These are phyloP conservation scores for Amaranthus hypochondriacus DNA, from an alignment of 148 eudicot species.

Conservation along the genomic window DNA sequence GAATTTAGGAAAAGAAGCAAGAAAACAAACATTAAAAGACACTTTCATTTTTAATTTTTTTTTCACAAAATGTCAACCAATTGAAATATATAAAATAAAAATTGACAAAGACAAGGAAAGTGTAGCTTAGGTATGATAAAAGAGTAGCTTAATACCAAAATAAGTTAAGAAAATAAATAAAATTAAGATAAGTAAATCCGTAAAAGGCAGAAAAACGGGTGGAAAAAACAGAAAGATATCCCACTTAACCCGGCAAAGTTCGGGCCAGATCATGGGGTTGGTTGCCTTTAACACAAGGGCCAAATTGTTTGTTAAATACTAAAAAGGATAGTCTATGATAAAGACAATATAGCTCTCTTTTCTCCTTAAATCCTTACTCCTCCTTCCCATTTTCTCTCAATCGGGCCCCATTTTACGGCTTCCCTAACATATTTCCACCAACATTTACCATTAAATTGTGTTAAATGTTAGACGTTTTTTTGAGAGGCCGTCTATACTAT, in stretches of 20 bases:
- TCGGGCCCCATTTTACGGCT: no score
- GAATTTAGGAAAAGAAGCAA: slow-evolving; percentile 1
- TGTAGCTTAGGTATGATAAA: neutral
- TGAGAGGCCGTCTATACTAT: no score
- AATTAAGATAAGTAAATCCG: neutral
- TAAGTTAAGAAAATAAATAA: neutral
- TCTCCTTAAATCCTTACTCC: neutral
- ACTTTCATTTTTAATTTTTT: neutral
- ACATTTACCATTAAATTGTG: no score
- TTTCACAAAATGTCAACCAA: neutral
- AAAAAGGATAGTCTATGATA: neutral
- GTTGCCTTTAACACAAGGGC: neutral
- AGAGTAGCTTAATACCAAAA: neutral
- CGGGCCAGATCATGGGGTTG: slow-evolving; percentile 4
- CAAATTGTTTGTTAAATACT: neutral
- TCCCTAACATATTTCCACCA: no score
- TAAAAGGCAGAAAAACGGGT: neutral
- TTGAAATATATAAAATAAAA: neutral
- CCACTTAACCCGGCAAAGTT: slow-evolving; percentile 23
- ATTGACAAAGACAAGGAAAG: neutral
- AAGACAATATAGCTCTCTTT: slow-evolving; percentile 2
- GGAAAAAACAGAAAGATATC: neutral
- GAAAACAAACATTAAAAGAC: slow-evolving; percentile 9
- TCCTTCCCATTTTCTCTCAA: no score
- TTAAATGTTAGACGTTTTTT: no score